Evolutionary conservation across 2,329 filamentous ascomycete genomes (phyloP).

Genomic region (Xylariaceae sp.): DNA sequence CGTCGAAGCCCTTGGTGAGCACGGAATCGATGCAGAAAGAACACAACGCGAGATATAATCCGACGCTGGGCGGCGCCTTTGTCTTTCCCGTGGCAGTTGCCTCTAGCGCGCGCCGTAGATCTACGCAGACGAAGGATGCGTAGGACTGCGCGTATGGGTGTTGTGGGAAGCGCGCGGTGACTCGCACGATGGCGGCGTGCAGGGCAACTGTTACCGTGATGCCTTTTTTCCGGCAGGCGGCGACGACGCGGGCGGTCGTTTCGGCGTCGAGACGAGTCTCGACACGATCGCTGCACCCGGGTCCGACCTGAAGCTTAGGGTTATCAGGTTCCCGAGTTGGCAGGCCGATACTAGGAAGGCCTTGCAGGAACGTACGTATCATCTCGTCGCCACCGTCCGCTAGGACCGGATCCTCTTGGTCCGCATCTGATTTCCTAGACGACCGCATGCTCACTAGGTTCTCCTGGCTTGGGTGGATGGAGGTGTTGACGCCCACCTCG

Average conservation of each 20-base stretch:
- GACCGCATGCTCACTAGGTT: background rate
- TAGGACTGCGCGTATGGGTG: slow-evolving; percentile 21
- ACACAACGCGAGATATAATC: slow-evolving; percentile 22
- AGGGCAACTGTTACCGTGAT: slow-evolving; percentile 22
- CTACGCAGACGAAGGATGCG: slow-evolving; percentile 21
- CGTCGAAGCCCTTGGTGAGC: slow-evolving; percentile 15
- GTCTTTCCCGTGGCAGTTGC: background rate
- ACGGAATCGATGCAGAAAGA: slow-evolving; percentile 20
- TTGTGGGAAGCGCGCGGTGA: slow-evolving; percentile 21
- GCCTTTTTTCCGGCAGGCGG: slow-evolving; percentile 9
- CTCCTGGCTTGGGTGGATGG: slow-evolving; percentile 7
- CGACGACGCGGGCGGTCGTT: slow-evolving; percentile 9
- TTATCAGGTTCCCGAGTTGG: slow-evolving; percentile 16
- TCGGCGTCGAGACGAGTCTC: slow-evolving; percentile 5
- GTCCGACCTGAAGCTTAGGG: too few species aligned
- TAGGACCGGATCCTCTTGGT: background rate
- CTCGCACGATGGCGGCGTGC: slow-evolving; percentile 25
- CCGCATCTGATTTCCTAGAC: background rate
- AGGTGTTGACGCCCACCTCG: background rate
- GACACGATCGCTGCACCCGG: background rate
- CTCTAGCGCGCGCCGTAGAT: slow-evolving; percentile 18
- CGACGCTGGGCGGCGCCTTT: background rate
- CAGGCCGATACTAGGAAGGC: slow-evolving; percentile 24
- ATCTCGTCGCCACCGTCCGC: slow-evolving; percentile 20
- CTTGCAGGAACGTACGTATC: slow-evolving; percentile 14